Percentiles rank a stretch among this genome's conserved stretches.
Conservation (phyloP, 371 early-diverging fungal genomes). For the Chytridiales sp. region DNA sequence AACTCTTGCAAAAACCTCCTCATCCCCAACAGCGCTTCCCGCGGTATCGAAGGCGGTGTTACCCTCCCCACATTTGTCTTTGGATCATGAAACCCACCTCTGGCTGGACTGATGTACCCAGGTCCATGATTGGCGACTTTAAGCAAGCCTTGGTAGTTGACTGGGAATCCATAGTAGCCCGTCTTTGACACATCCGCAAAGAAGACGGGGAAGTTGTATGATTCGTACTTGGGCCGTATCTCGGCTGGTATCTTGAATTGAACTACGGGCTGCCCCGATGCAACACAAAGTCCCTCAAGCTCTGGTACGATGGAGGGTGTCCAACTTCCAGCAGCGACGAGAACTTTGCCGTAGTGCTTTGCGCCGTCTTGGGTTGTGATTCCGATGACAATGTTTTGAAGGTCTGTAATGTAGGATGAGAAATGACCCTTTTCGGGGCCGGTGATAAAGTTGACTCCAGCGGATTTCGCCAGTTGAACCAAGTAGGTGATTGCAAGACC, state of each 20-base stretch:
- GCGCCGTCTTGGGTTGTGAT: slow-evolving; percentile 46
- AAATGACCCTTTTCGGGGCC: slow-evolving; percentile 40
- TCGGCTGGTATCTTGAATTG: slow-evolving; percentile 42
- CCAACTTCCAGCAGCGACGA: slow-evolving; percentile 60
- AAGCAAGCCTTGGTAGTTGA: slow-evolving; percentile 46
- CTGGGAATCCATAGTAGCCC: slow-evolving; percentile 58
- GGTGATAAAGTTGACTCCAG: slow-evolving; percentile 43
- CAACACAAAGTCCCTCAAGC: slow-evolving; percentile 36
- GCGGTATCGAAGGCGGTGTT: slow-evolving; percentile 13
- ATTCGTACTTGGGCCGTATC: slow-evolving; percentile 9
- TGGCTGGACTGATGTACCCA: slow-evolving; percentile 43
- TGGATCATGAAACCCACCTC: too few species aligned
- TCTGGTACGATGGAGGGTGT: slow-evolving; percentile 51
- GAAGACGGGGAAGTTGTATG: slow-evolving; percentile 51
- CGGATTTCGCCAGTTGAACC: slow-evolving; percentile 28
- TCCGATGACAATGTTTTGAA: slow-evolving; percentile 36
- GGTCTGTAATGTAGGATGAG: slow-evolving; percentile 24
- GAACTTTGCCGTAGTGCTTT: slow-evolving; percentile 39
- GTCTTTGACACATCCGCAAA: slow-evolving; percentile 50
- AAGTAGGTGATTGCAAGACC: slow-evolving; percentile 28
- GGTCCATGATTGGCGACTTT: slow-evolving; percentile 54
- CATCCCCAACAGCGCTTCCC: slow-evolving; percentile 13
- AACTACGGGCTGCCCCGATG: slow-evolving; percentile 56
- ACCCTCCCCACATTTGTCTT: neutral
- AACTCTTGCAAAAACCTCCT: slow-evolving; percentile 14